A percentile compares a stretch with the other conserved stretches of the same genome.
These are phyloP conservation scores for Globisporangium cylindrosporum DNA, from an alignment of 352 stramenopile genomes.

Conservation along the genomic window DNA sequence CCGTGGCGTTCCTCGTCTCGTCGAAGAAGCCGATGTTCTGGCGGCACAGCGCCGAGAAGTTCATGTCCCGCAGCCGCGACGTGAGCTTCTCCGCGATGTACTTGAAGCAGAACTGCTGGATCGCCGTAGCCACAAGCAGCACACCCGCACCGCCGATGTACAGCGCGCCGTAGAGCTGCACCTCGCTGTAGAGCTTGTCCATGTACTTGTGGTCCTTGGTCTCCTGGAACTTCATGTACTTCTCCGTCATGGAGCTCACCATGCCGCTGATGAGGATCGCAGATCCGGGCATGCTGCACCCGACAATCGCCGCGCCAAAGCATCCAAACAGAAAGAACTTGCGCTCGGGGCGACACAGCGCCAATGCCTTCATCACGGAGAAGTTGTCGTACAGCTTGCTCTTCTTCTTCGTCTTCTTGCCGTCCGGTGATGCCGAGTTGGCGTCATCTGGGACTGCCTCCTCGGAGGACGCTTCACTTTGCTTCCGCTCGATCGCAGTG, in stretches of 20 bases:
- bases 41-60: constrained; percentile 43
- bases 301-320: constrained; percentile 28
- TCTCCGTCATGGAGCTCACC: constrained; percentile 28
- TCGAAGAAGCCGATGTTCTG: constrained; percentile 78
- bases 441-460: not conserved
- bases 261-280: constrained; percentile 36
- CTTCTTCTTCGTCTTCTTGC: not conserved
- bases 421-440: not conserved
- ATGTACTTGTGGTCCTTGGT: constrained; percentile 21
- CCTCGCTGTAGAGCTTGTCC: constrained; percentile 23
- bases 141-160: constrained; percentile 29
- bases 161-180: constrained; percentile 30
- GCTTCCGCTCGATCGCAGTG: not conserved
- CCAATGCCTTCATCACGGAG: constrained; percentile 28
- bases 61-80: constrained; percentile 39
- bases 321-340: constrained; percentile 33
- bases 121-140: constrained; percentile 26
- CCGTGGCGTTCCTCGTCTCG: constrained; percentile 37
- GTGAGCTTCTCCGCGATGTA: constrained; percentile 52
- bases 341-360: constrained; percentile 34
- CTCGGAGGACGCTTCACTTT: not conserved
- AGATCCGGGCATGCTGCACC: constrained; percentile 28
- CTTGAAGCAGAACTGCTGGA: constrained; percentile 45
- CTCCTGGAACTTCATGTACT: constrained; percentile 28
- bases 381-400: constrained; percentile 17